Evolutionary conservation across 768 basidiomycete genomes (phyloP), one percentile per base, ranked within the genome.

Genomic region (Kwoniella newhampshirensis): DNA sequence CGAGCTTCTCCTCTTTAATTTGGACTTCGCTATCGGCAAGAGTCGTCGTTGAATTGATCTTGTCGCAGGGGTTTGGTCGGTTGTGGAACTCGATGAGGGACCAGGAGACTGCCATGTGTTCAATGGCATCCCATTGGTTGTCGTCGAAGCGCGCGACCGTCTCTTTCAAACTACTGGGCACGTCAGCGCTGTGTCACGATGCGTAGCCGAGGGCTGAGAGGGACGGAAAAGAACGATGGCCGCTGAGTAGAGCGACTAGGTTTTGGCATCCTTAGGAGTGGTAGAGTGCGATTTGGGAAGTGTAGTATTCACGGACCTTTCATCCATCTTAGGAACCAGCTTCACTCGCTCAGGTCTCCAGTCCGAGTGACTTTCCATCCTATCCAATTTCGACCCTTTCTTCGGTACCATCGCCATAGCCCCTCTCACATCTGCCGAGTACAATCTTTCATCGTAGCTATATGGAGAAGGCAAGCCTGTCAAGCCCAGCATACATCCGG

Each of bases 401-500:
- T n/a, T 32, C 3, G 63, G 63, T 15, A 65, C 41, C 4, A 65
- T 12, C 1, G 26, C 43, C 13, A 65, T 41, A 13, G 54, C 54
- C 0, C 21, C 40, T 30, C 63, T n/a, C 3, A 65, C 54, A 25
- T 65, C 59, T 4, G 17, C 28, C 4, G 32, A 6, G n/a, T 53
- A 60, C 3, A 61, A n/a, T 21, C n/a, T 28, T n/a, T 54, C 23
- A 43, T 65, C 63, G 43, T 61, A 57, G 51, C 63, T 64, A 30
- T n/a, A 11, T 18, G 21, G 30, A 45, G 11, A 53, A 27, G 15
- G 20, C 7, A 1, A 44, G 3, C 28, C 18, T 18, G 35, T 23
- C 4, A 48, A 17, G 28, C 4, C 18, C n/a, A 32, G 21, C 11
- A 42, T 36, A 40, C n/a, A n/a, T n/a, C n/a, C n/a, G n/a, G n/a